Conservation (phyloP, 805 yeast genomes). For the Sungouiella blattae region DNA sequence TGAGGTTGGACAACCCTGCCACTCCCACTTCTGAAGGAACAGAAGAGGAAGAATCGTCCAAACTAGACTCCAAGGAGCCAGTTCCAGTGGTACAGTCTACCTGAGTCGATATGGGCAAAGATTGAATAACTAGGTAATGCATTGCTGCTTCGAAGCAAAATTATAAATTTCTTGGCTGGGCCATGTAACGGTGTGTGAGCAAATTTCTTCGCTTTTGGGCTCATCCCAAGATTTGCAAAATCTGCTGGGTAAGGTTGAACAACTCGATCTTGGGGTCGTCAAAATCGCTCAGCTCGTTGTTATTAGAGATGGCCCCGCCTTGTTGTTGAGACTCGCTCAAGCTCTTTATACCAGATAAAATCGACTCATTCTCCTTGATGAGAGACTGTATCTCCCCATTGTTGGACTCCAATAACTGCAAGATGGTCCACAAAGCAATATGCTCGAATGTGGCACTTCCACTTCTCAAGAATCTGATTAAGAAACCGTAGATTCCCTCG, state of each 20-base stretch:
- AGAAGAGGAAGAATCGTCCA: no score
- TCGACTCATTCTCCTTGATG: constrained; percentile 52
- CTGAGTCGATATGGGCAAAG: no score
- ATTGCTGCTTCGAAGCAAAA: no score
- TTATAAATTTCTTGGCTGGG: no score
- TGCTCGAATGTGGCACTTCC: constrained; percentile 95
- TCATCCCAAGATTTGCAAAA: constrained; percentile 49
- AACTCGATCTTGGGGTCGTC: constrained; percentile 65
- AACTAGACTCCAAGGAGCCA: no score
- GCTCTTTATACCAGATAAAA: constrained; percentile 52
- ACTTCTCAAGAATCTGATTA: constrained; percentile 73
- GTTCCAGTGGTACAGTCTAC: no score
- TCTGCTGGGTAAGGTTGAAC: constrained; percentile 65
- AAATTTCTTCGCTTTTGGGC: no score
- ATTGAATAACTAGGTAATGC: no score
- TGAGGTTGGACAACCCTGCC: no score
- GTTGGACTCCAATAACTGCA: constrained; percentile 87
- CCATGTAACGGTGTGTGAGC: no score
- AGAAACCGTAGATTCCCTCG: constrained; percentile 83
- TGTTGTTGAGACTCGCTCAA: constrained; percentile 40
- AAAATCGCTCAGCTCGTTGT: constrained; percentile 31
- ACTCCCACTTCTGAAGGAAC: no score
- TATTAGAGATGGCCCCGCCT: constrained; percentile 7
- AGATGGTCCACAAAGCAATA: constrained; percentile 94
- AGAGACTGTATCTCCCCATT: constrained; percentile 57